Conservation (phyloP, 139 green algal genomes). For the Astrephomene gubernaculifera region DNA sequence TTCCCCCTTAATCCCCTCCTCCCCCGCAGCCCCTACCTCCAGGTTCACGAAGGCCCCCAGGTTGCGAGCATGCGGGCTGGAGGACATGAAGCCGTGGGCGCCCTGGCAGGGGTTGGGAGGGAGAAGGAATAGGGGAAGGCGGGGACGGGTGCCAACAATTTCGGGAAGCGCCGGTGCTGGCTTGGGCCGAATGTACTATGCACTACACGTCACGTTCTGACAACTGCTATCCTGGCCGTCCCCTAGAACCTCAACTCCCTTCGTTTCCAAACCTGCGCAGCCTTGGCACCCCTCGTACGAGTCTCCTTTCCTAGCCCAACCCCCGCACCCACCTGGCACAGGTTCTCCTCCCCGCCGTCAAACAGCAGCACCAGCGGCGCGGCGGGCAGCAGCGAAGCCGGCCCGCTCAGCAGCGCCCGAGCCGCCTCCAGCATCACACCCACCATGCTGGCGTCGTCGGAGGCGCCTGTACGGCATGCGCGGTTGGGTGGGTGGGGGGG, state of each 20-base stretch:
- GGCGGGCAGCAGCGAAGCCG: conserved; percentile 22
- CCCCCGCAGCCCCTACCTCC: no score
- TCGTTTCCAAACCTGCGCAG: no score
- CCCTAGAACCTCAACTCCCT: no score
- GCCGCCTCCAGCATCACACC: conserved; percentile 73
- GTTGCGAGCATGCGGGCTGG: not conserved
- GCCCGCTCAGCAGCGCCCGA: conserved; percentile 56
- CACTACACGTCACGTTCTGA: no score
- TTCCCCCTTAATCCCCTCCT: no score
- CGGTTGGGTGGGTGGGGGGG: not conserved
- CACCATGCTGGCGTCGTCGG: conserved; percentile 68
- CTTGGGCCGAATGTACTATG: no score
- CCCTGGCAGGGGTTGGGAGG: not conserved
- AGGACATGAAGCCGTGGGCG: conserved; percentile 19
- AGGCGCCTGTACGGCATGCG: conserved; percentile 66
- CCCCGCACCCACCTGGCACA: conserved; percentile 26
- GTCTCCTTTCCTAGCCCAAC: no score
- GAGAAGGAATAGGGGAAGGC: not conserved
- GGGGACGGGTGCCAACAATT: no score
- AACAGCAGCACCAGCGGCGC: conserved; percentile 74
- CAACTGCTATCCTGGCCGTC: no score
- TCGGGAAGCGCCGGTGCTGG: no score
- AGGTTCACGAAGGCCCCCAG: conserved; percentile 85
- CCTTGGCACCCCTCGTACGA: no score
- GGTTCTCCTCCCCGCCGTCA: conserved; percentile 55